These are phyloP conservation scores for Elaeagnus macrophylla DNA, from an alignment of 306 rosid genomes.

Conservation along the genomic window DNA sequence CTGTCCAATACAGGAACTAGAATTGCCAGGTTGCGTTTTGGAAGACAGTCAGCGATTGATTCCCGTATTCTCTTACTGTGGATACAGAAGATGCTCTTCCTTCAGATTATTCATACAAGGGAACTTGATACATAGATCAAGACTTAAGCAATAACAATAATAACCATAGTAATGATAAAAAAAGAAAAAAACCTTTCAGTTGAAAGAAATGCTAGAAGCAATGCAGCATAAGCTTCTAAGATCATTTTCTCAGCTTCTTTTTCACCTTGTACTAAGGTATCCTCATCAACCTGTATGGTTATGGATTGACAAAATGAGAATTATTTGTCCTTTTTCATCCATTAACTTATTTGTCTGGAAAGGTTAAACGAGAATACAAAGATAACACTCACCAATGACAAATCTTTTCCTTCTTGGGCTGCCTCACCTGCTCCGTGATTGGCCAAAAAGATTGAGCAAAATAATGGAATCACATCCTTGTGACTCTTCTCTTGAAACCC, in stretches of 20 bases:
- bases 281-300: slow-evolving; percentile 65
- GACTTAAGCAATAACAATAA: not conserved
- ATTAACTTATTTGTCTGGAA: not conserved
- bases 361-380: slow-evolving; percentile 6
- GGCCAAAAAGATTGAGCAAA: slow-evolving; percentile 90
- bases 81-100: slow-evolving; percentile 2
- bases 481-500: slow-evolving; percentile 42
- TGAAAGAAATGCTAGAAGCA: slow-evolving; percentile 54
- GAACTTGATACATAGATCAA: not conserved
- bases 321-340: too few relatives aligned
- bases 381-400: slow-evolving; percentile 43
- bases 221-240: slow-evolving; percentile 47
- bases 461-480: slow-evolving; percentile 41
- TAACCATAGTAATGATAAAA: not conserved
- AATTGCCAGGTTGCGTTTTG: slow-evolving; percentile 49
- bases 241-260: slow-evolving; percentile 87
- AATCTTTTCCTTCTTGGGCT: slow-evolving; percentile 47
- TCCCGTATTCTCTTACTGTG: slow-evolving; percentile 37
- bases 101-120: slow-evolving; percentile 9
- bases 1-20: slow-evolving; percentile 96
- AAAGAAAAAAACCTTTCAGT: slow-evolving; percentile 38
- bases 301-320: too few relatives aligned
- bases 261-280: slow-evolving; percentile 72
- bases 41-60: slow-evolving; percentile 44
- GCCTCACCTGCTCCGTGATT: slow-evolving; percentile 75